A percentile compares a stretch with the other conserved stretches of the same genome.
Conservation (phyloP, 192 early-diverging fungal genomes). For the Coemansia sp. region DNA sequence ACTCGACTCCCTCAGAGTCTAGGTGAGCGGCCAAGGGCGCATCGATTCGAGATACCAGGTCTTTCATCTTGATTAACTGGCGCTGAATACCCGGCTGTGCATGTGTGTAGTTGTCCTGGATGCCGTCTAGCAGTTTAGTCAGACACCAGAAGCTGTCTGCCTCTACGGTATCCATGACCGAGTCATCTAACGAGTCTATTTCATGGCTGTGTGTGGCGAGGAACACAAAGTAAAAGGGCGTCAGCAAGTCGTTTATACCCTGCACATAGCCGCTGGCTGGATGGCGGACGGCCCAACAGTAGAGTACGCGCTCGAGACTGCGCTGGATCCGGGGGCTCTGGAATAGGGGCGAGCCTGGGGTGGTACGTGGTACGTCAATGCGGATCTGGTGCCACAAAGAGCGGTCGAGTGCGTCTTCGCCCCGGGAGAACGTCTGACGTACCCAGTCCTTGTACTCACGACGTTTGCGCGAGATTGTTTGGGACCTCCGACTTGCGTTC, state of each 20-base stretch:
- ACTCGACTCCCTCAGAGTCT: slow-evolving; percentile 87
- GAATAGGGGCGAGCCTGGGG: slow-evolving; percentile 84
- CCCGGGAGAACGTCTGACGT: slow-evolving; percentile 77
- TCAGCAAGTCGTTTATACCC: slow-evolving; percentile 97
- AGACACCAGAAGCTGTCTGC: slow-evolving; percentile 98
- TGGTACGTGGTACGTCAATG: slow-evolving; percentile 93
- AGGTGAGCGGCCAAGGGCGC: slow-evolving; percentile 75
- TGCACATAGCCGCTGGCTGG: slow-evolving; percentile 99
- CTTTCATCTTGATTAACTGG: slow-evolving; percentile 85
- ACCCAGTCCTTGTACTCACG: slow-evolving; percentile 92
- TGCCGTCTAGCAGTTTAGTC: slow-evolving; percentile 93
- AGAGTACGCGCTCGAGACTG: slow-evolving; percentile 89
- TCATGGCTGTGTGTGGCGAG: slow-evolving; percentile 50
- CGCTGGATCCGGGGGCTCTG: slow-evolving; percentile 79
- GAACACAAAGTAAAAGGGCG: slow-evolving; percentile 95
- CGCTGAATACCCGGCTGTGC: slow-evolving; percentile 96
- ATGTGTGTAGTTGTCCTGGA: slow-evolving; percentile 99
- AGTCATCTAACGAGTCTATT: slow-evolving; percentile 45
- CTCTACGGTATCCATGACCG: slow-evolving; percentile 74
- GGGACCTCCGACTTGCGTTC: slow-evolving; percentile 80
- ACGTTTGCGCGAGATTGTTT: slow-evolving; percentile 85
- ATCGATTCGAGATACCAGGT: slow-evolving; percentile 92
- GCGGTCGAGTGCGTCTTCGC: slow-evolving; percentile 79
- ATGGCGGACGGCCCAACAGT: slow-evolving; percentile 97
- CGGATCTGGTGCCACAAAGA: slow-evolving; percentile 94